Conservation (phyloP, 2,329 filamentous ascomycete genomes). For the Ophiostoma populinum region DNA sequence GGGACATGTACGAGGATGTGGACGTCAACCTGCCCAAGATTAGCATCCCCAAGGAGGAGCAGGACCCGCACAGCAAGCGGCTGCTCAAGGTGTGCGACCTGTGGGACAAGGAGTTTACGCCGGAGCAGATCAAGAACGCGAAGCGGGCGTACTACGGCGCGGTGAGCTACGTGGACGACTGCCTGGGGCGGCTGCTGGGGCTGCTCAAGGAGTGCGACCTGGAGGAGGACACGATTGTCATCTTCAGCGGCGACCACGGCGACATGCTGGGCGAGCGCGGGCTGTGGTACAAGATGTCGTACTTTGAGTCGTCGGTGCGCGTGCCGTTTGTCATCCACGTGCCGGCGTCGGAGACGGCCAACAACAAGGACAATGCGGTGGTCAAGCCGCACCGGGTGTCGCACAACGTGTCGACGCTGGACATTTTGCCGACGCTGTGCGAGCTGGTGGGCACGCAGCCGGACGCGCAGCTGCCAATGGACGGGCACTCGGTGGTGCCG, state of each 20-base stretch:
- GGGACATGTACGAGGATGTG: slow-evolving; percentile 78
- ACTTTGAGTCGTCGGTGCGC: slow-evolving; percentile 80
- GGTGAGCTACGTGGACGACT: slow-evolving; percentile 86
- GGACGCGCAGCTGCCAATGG: slow-evolving; percentile 58
- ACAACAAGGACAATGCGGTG: slow-evolving; percentile 12
- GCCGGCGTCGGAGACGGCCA: slow-evolving; percentile 30
- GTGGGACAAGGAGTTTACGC: slow-evolving; percentile 66
- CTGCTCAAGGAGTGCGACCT: slow-evolving; percentile 66
- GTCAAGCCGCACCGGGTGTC: slow-evolving; percentile 56
- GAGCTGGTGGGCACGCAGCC: slow-evolving; percentile 62
- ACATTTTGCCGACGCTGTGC: slow-evolving; percentile 76
- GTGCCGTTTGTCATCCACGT: slow-evolving; percentile 77
- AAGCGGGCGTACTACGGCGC: slow-evolving; percentile 83
- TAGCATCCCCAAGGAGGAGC: slow-evolving; percentile 60
- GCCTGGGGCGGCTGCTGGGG: slow-evolving; percentile 65
- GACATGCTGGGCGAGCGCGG: slow-evolving; percentile 91
- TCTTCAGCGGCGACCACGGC: slow-evolving; percentile 87
- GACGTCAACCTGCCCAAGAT: slow-evolving; percentile 74
- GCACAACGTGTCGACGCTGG: slow-evolving; percentile 79
- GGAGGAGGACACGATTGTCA: slow-evolving; percentile 71
- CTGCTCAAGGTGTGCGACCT: slow-evolving; percentile 75
- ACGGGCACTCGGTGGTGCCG: slow-evolving; percentile 67
- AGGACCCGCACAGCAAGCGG: slow-evolving; percentile 75
- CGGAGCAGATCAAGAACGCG: slow-evolving; percentile 72
- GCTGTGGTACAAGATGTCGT: slow-evolving; percentile 89